Conservation (phyloP, 1,284 basidiomycete species). For the Moniliophthora roreri region DNA sequence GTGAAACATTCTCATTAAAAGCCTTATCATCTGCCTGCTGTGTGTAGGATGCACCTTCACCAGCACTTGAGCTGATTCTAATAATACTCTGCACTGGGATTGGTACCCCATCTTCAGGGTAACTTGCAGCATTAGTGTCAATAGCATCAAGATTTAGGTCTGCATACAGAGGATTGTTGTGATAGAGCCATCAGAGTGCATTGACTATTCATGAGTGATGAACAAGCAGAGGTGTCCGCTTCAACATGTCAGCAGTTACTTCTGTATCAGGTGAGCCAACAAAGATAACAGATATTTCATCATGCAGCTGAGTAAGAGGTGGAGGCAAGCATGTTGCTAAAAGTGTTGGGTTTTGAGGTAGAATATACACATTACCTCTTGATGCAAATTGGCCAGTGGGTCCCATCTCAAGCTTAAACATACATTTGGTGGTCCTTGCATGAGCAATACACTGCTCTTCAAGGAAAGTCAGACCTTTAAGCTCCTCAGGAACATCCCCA, state of each 20-base stretch:
- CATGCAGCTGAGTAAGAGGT: conserved; percentile 5
- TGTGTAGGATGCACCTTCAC: not conserved
- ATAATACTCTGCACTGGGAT: not conserved
- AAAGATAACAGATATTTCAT: conserved; percentile 4
- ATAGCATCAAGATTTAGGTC: not conserved
- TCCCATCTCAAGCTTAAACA: conserved; percentile 12
- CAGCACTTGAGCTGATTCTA: not conserved
- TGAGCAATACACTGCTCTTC: conserved; percentile 17
- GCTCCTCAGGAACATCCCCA: conserved; percentile 6
- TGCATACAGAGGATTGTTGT: conserved; percentile 1
- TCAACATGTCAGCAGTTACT: not conserved
- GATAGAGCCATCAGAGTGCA: not conserved
- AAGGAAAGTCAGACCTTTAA: conserved; percentile 12
- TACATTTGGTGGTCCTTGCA: conserved; percentile 9
- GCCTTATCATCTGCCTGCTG: not conserved
- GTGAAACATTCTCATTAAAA: not conserved
- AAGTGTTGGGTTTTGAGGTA: conserved; percentile 11
- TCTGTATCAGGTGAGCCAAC: not conserved
- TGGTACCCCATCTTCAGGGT: conserved; percentile 2
- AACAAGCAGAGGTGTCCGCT: not conserved
- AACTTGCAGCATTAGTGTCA: not conserved
- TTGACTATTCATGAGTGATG: not conserved
- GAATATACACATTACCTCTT: conserved; percentile 14
- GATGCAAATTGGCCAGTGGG: conserved; percentile 11
- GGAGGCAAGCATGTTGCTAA: conserved; percentile 1